Conservation (phyloP, 2,329 filamentous ascomycete species). For the Neonectria hederae region DNA sequence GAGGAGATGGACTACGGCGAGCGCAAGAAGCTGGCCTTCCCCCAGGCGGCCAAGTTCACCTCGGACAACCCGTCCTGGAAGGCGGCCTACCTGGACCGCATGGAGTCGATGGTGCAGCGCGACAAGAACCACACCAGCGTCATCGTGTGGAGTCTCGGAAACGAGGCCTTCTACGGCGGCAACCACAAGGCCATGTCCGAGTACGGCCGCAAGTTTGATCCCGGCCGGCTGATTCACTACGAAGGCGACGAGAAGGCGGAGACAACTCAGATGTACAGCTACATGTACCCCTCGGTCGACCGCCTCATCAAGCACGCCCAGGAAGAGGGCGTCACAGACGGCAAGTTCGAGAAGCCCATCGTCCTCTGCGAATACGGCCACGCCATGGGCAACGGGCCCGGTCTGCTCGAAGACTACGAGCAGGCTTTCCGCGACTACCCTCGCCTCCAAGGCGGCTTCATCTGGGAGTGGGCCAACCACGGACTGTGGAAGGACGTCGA, state of each 20-base stretch:
- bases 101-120: constrained; percentile 69
- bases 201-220: constrained; percentile 66
- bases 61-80: constrained; percentile 70
- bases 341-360: constrained; percentile 64
- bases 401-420: constrained; percentile 74
- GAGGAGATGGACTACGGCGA: constrained; percentile 68
- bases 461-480: constrained; percentile 75
- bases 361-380: constrained; percentile 67
- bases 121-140: constrained; percentile 78
- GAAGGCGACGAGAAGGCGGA: constrained; percentile 70
- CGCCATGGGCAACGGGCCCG: constrained; percentile 80
- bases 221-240: constrained; percentile 70
- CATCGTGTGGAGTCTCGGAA: constrained; percentile 78
- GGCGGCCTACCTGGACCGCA: constrained; percentile 73
- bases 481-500: constrained; percentile 60
- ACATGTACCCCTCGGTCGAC: constrained; percentile 71
- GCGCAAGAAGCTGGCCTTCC: constrained; percentile 65
- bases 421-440: constrained; percentile 68
- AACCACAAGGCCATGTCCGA: constrained; percentile 76
- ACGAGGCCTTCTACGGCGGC: constrained; percentile 76
- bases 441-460: constrained; percentile 71
- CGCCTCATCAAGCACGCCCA: constrained; percentile 58
- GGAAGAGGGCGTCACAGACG: constrained; percentile 55
- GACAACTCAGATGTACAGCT: constrained; percentile 71
- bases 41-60: constrained; percentile 65